phyloP scores from a whole-genome alignment of 768 basidiomycete genomes.

The Suillus sp. region DNA sequence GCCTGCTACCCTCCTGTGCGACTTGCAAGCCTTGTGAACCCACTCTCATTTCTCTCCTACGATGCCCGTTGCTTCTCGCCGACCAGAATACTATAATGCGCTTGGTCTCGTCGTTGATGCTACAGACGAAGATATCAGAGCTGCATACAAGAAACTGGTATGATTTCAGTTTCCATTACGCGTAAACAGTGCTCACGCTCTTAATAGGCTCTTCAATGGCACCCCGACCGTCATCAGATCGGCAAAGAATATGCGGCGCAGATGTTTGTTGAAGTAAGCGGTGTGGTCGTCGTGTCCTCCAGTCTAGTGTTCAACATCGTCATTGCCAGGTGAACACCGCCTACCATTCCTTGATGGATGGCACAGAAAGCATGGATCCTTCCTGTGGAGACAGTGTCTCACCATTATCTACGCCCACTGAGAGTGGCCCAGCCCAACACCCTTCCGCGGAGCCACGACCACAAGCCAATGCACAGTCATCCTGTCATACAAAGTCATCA shows the following conservation, averaged over 20 bases:
- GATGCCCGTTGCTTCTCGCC: conserved; percentile 28
- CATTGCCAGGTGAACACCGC: conserved; percentile 51
- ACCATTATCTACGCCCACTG: conserved; percentile 22
- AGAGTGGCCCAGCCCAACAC: conserved; percentile 23
- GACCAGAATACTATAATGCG: conserved; percentile 39
- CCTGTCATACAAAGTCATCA: conserved; percentile 36
- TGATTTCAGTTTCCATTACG: conserved; percentile 27
- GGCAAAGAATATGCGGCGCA: conserved; percentile 55
- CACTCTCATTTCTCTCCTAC: conserved; percentile 20
- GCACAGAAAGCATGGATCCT: conserved; percentile 36
- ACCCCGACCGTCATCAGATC: conserved; percentile 61
- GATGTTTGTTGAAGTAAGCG: conserved; percentile 58
- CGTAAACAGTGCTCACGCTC: conserved; percentile 22
- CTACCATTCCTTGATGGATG: conserved; percentile 55
- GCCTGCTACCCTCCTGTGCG: conserved; percentile 12
- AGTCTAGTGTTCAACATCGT: background rate
- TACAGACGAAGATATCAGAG: conserved; percentile 53
- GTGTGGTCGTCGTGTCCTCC: conserved; percentile 12
- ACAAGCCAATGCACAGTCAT: conserved; percentile 26
- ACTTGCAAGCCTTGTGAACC: conserved; percentile 11
- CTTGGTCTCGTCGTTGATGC: conserved; percentile 49
- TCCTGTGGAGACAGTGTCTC: conserved; percentile 31
- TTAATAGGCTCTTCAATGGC: conserved; percentile 61
- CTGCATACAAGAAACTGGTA: conserved; percentile 66
- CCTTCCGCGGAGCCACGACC: conserved; percentile 19